Conservation (phyloP, 805 yeast species). For the Schwanniomyces pseudopolymorphus region DNA sequence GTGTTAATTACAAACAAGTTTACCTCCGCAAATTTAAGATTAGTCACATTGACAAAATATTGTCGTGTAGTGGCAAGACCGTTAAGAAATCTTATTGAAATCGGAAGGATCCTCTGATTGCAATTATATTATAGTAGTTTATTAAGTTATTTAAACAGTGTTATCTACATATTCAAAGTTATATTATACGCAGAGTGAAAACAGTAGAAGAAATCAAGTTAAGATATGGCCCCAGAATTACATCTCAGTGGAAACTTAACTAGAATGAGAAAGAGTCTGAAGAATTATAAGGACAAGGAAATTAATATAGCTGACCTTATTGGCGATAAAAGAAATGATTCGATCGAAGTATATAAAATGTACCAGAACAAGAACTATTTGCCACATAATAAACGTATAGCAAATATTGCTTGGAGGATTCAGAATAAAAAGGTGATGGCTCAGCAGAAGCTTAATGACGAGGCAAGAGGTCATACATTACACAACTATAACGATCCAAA, state of each 20-base stretch:
- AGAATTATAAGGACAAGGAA: neutral
- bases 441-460: neutral
- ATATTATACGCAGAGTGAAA: too few species aligned
- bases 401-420: slow-evolving; percentile 47
- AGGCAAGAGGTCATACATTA: neutral
- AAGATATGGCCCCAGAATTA: neutral
- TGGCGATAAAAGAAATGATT: slow-evolving; percentile 34
- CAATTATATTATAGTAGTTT: neutral
- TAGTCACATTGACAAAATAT: neutral
- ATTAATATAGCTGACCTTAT: slow-evolving; percentile 11
- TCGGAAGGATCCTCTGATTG: neutral
- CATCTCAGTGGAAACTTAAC: neutral
- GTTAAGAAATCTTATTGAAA: neutral
- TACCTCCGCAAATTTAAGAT: neutral
- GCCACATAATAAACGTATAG: slow-evolving; percentile 42
- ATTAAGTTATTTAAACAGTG: neutral
- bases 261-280: neutral
- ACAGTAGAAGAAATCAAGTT: neutral
- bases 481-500: slow-evolving; percentile 21
- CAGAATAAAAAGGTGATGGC: slow-evolving; percentile 34
- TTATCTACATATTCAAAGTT: neutral
- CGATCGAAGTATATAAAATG: slow-evolving; percentile 40
- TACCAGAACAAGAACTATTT: slow-evolving; percentile 40
- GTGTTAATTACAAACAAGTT: neutral
- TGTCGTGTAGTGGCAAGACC: neutral